Conservation (phyloP, 345 rosid species). For the Rhodomyrtus tomentosa region DNA sequence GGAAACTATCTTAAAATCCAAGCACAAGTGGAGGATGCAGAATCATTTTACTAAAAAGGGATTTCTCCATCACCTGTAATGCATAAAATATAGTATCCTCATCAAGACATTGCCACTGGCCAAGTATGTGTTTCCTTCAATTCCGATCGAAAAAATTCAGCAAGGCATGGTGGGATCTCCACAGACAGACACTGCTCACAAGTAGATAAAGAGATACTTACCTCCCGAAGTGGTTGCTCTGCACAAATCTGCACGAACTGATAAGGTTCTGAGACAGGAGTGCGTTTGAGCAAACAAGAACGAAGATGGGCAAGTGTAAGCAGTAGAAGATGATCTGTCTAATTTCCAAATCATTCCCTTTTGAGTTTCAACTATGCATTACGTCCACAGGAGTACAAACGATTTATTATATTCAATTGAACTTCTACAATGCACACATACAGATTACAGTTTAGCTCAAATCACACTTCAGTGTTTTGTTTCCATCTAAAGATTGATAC, state of each 20-base stretch:
- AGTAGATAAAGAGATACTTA: neutral
- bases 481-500: neutral
- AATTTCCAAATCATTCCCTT: neutral
- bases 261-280: neutral
- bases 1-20: neutral
- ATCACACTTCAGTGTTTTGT: neutral
- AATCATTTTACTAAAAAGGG: neutral
- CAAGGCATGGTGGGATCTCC: neutral
- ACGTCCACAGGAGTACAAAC: neutral
- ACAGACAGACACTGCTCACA: neutral
- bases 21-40: neutral
- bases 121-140: neutral
- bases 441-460: neutral
- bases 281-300: neutral
- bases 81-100: neutral
- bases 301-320: neutral
- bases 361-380: neutral
- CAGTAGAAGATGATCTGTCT: neutral
- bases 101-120: neutral
- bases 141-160: neutral
- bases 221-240: neutral
- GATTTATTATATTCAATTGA: neutral
- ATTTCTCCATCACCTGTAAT: neutral
- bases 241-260: neutral
- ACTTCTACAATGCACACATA: neutral